These are phyloP conservation scores for Sporobolomyces phaffii DNA, from an alignment of 768 basidiomycete genomes.

Conservation along the genomic window DNA sequence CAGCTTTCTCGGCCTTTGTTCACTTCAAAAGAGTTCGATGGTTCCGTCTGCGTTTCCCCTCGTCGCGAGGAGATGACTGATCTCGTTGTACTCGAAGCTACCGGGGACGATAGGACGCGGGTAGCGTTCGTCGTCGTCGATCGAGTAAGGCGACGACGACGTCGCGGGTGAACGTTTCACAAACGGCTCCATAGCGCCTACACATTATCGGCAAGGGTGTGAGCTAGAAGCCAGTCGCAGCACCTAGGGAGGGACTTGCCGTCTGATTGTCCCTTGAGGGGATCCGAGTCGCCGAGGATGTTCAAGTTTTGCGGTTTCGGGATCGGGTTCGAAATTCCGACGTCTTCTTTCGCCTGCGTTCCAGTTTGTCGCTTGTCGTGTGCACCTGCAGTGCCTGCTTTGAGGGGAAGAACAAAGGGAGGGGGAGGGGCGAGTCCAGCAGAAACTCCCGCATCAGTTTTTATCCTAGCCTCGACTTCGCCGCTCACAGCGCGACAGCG, in stretches of 20 bases:
- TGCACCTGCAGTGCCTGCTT: not conserved
- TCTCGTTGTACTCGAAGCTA: constrained; percentile 10
- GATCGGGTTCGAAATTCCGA: not conserved
- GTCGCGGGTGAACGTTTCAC: not conserved
- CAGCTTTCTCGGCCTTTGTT: no score
- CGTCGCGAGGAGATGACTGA: constrained; percentile 18
- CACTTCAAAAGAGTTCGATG: constrained; percentile 15
- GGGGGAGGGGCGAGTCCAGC: not conserved
- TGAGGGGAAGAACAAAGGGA: not conserved
- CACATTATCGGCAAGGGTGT: no score
- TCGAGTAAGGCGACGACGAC: not conserved
- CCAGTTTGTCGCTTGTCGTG: not conserved
- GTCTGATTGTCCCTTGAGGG: not conserved
- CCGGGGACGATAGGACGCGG: not conserved
- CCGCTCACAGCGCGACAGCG: no score
- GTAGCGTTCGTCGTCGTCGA: not conserved
- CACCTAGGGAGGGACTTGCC: not conserved
- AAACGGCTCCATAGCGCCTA: constrained; percentile 10
- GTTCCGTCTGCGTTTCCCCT: not conserved
- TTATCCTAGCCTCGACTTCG: no score
- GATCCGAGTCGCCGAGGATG: not conserved
- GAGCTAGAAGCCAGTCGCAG: not conserved
- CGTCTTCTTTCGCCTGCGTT: not conserved
- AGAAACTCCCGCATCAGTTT: no score
- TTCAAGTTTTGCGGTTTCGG: not conserved